Conservation (phyloP, 2,329 filamentous ascomycete species). For the Clarireedia hainanense region DNA sequence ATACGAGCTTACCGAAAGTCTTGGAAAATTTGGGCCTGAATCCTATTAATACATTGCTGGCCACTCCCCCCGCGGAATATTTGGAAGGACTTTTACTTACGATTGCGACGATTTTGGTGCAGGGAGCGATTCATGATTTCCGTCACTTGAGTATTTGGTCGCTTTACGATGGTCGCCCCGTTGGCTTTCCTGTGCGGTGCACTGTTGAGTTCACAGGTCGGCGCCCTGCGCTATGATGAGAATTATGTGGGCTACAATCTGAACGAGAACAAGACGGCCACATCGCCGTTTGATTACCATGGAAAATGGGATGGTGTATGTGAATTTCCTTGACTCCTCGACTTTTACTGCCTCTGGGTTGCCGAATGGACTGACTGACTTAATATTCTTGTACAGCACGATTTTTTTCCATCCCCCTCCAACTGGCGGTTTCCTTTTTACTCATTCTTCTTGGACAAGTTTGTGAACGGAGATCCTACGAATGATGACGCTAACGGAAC, state of each 20-base stretch:
- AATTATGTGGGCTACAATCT: slow-evolving; percentile 28
- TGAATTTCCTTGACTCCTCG: background rate
- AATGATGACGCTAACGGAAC: slow-evolving; percentile 58
- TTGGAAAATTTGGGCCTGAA: background rate
- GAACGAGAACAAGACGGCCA: slow-evolving; percentile 51
- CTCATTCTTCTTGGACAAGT: slow-evolving; percentile 55
- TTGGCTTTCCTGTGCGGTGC: slow-evolving; percentile 3
- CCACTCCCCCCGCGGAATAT: background rate
- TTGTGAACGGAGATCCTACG: slow-evolving; percentile 50
- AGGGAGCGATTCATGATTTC: slow-evolving; percentile 7
- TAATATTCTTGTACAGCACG: slow-evolving; percentile 30
- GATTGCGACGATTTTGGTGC: background rate
- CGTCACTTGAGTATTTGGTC: slow-evolving; percentile 6
- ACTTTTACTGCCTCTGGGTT: background rate
- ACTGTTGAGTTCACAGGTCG: slow-evolving; percentile 5
- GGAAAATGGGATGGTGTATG: slow-evolving; percentile 39
- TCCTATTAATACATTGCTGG: slow-evolving; percentile 1
- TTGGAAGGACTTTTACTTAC: background rate
- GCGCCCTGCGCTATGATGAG: slow-evolving; percentile 8
- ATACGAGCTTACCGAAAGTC: background rate
- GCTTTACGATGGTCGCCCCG: slow-evolving; percentile 7
- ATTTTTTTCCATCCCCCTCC: slow-evolving; percentile 44
- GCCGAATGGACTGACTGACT: background rate
- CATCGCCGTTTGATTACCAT: slow-evolving; percentile 48
- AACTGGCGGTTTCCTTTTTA: slow-evolving; percentile 63